Percentiles rank a stretch among this genome's conserved stretches.
These are phyloP conservation scores for Colletotrichum spaethianum DNA, from an alignment of 2,329 filamentous ascomycete genomes.

Conservation along the genomic window DNA sequence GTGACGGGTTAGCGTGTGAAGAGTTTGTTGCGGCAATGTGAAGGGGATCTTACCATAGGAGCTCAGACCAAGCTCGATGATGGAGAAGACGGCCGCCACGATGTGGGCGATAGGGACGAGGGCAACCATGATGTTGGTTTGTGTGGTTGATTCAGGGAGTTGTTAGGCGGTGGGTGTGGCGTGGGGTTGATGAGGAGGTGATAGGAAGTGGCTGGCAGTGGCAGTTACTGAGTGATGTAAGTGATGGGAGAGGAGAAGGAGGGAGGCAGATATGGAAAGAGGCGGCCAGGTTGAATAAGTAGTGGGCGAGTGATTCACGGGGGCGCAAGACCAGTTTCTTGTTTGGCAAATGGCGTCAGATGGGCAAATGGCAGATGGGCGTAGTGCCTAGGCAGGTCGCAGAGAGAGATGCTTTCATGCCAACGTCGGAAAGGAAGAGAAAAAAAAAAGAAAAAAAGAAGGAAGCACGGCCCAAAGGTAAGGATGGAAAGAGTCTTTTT, in stretches of 20 bases:
- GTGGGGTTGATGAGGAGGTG: neutral
- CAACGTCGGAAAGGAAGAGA: neutral
- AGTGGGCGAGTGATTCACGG: conserved; percentile 21
- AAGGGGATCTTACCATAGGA: conserved; percentile 71
- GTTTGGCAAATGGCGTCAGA: conserved; percentile 32
- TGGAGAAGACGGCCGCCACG: conserved; percentile 75
- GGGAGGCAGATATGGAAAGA: neutral
- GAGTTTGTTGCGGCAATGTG: neutral
- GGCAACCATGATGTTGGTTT: conserved; percentile 24
- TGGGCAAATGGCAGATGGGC: neutral
- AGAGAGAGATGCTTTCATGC: neutral
- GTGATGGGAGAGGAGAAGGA: neutral
- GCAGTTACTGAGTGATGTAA: neutral
- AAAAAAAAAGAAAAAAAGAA: neutral
- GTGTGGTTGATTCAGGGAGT: neutral
- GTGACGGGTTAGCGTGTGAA: conserved; percentile 8
- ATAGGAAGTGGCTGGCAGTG: neutral
- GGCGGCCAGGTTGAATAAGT: conserved; percentile 36
- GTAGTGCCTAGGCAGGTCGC: neutral
- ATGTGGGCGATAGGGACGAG: conserved; percentile 60
- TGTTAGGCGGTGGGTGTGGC: neutral
- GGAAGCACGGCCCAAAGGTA: neutral
- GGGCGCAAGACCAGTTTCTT: neutral
- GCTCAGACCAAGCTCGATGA: conserved; percentile 82
- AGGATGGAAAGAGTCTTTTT: neutral